phyloP scores from a whole-genome alignment of 78 protist genomes.

The Tieghemostelium lacteum region DNA sequence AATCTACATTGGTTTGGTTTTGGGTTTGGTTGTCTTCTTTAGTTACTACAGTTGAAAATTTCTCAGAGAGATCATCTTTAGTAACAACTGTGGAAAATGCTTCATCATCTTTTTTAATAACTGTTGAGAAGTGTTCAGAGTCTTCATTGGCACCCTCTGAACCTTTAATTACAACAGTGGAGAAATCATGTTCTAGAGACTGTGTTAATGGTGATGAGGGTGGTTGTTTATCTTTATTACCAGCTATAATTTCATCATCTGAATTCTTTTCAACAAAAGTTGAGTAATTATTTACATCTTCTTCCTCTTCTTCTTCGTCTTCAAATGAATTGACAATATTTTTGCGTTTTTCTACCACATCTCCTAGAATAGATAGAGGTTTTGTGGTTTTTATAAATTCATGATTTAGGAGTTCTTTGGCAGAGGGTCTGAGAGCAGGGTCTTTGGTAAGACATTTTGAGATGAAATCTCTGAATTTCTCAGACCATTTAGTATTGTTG shows the following conservation, averaged over 20 bases:
- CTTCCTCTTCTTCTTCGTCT: conserved; percentile 52
- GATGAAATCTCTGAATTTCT: conserved; percentile 50
- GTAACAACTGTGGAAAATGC: conserved; percentile 43
- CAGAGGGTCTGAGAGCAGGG: conserved; percentile 57
- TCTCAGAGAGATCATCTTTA: conserved; percentile 20
- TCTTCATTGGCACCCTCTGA: background rate
- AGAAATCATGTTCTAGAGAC: background rate
- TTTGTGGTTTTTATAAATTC: conserved; percentile 63
- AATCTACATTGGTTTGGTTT: conserved; percentile 31
- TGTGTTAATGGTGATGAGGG: background rate
- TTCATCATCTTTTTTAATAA: conserved; percentile 36
- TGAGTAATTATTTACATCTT: conserved; percentile 10
- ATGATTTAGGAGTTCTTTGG: conserved; percentile 50
- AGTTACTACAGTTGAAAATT: conserved; percentile 54
- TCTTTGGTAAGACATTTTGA: conserved; percentile 78
- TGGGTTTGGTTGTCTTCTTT: conserved; percentile 28
- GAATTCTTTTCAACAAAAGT: conserved; percentile 15
- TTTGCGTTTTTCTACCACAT: conserved; percentile 62
- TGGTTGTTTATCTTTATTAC: background rate
- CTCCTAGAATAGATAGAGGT: conserved; percentile 27
- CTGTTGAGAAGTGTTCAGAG: conserved; percentile 4
- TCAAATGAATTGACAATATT: conserved; percentile 8
- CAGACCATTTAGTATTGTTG: conserved; percentile 31
- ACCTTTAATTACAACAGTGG: too few relatives aligned
- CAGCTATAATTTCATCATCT: conserved; percentile 6